Evolutionary conservation across 192 early-diverging fungal genomes (phyloP).

Genomic region (Backusella mclennaniae): DNA sequence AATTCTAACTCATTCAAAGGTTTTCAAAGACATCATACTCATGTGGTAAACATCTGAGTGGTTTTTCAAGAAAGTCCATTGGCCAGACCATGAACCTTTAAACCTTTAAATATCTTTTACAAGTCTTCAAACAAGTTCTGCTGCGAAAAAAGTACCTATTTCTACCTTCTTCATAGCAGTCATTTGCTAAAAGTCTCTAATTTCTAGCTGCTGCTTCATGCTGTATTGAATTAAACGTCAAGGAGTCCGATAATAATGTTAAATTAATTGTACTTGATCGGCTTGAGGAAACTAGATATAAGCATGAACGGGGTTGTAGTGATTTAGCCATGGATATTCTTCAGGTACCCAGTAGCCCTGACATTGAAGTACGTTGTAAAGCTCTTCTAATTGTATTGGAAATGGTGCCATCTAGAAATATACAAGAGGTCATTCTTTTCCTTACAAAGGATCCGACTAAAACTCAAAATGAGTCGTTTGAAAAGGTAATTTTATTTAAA

Average conservation of each 20-base stretch:
- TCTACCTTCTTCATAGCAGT: not conserved
- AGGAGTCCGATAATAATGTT: slow-evolving; percentile 97
- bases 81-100: too few relatives aligned
- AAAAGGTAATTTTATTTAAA: slow-evolving; percentile 57
- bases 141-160: slow-evolving; percentile 80
- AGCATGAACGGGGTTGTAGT: slow-evolving; percentile 86
- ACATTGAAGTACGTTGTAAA: slow-evolving; percentile 92
- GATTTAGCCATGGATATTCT: slow-evolving; percentile 95
- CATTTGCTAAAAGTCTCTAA: not conserved
- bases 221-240: slow-evolving; percentile 88
- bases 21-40: too few relatives aligned
- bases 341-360: slow-evolving; percentile 82
- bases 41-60: too few relatives aligned
- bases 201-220: slow-evolving; percentile 77
- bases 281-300: slow-evolving; percentile 83
- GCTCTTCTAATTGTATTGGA: slow-evolving; percentile 86
- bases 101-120: too few relatives aligned
- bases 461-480: slow-evolving; percentile 87
- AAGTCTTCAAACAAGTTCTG: slow-evolving; percentile 42
- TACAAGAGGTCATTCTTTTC: slow-evolving; percentile 87
- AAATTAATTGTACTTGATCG: slow-evolving; percentile 95
- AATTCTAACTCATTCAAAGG: too few relatives aligned
- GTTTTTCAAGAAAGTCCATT: too few relatives aligned
- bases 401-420: slow-evolving; percentile 86
- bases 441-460: slow-evolving; percentile 95